Evolutionary conservation across 2,329 filamentous ascomycete genomes (phyloP).

Genomic region (Blastomyces parvus): DNA sequence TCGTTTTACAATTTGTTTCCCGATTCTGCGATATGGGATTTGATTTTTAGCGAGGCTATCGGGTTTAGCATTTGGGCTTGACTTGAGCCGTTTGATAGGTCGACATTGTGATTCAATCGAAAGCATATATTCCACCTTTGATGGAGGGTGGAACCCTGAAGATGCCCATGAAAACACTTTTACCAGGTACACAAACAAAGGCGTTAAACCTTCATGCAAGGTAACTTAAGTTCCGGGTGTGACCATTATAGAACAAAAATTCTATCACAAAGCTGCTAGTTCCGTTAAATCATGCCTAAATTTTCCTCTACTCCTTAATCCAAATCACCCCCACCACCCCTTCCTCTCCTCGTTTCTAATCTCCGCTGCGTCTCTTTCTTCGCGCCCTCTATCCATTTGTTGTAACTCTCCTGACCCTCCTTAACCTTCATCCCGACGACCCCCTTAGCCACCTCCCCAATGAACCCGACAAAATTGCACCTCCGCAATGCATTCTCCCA

Average conservation of each 20-base stretch:
- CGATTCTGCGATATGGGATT: not conserved
- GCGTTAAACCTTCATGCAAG: not conserved
- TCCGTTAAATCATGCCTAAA: not conserved
- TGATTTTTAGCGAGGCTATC: not conserved
- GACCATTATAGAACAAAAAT: not conserved
- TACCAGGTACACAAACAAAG: not conserved
- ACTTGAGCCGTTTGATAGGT: not conserved
- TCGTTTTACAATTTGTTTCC: not conserved
- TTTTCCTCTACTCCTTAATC: not conserved
- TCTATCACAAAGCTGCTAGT: not conserved
- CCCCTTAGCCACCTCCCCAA: constrained; percentile 78
- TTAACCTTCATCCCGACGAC: constrained; percentile 66
- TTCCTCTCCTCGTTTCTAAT: constrained; percentile 25
- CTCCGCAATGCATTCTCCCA: constrained; percentile 89
- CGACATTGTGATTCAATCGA: not conserved
- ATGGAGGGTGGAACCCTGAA: not conserved
- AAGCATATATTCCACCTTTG: not conserved
- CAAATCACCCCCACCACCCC: constrained; percentile 9
- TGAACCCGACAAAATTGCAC: constrained; percentile 95
- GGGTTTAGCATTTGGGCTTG: not conserved
- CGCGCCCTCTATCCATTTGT: constrained; percentile 70
- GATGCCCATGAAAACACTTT: not conserved
- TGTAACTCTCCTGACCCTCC: constrained; percentile 56
- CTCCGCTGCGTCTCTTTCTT: constrained; percentile 36
- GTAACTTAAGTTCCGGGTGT: not conserved